phyloP scores from a whole-genome alignment of 202 grass and related monocot genomes.

The Saccharum hybrid region DNA sequence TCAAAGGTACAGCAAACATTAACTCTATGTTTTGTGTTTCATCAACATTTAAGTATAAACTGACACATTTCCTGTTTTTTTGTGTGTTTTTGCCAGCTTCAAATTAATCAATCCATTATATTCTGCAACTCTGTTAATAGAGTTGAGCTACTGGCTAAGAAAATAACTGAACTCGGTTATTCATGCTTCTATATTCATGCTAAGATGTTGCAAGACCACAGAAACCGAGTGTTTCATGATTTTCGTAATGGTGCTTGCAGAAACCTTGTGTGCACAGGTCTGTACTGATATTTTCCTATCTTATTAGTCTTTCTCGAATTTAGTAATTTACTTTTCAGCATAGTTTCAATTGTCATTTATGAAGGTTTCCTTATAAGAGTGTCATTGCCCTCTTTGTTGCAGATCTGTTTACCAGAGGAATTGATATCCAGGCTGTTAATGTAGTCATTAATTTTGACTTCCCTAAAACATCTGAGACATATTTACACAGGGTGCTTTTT shows the following conservation, averaged over 20 bases:
- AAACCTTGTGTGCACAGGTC: slow-evolving; percentile 98
- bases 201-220: slow-evolving; percentile 98
- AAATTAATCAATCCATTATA: slow-evolving; percentile 99
- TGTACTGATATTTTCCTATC: background rate
- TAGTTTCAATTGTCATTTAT: background rate
- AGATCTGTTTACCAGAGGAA: slow-evolving; percentile 98
- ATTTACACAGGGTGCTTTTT: slow-evolving; percentile 84
- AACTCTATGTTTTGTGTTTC: slow-evolving; percentile 7
- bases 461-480: slow-evolving; percentile 89
- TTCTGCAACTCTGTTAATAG: slow-evolving; percentile 98
- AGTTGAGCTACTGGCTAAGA: slow-evolving; percentile 93
- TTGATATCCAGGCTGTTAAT: slow-evolving; percentile 98
- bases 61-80: slow-evolving; percentile 27
- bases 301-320: slow-evolving; percentile 1
- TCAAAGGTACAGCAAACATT: slow-evolving; percentile 58
- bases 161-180: slow-evolving; percentile 95
- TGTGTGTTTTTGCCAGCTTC: slow-evolving; percentile 62
- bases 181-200: slow-evolving; percentile 99
- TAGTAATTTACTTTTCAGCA: slow-evolving; percentile 10
- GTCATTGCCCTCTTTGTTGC: slow-evolving; percentile 38
- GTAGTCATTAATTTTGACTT: slow-evolving; percentile 99
- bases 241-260: slow-evolving; percentile 98
- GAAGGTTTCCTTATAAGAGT: background rate
- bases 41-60: slow-evolving; percentile 18
- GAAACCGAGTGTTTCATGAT: slow-evolving; percentile 92